phyloP scores from a whole-genome alignment of 345 rosid species.

The Corymbia maculata region DNA sequence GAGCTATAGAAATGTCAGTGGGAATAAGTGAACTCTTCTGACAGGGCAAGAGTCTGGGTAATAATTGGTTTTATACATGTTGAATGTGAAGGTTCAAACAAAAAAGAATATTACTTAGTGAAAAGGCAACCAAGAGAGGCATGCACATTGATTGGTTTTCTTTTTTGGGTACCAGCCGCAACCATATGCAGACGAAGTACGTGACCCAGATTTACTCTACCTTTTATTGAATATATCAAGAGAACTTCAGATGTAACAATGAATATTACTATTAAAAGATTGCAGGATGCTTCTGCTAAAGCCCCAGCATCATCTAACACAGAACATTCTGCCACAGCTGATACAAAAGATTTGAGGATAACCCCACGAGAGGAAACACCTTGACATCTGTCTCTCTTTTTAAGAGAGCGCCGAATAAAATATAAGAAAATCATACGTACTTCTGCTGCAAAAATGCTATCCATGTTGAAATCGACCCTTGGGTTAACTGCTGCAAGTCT shows the following conservation, averaged over 20 bases:
- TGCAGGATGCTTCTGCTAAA: too few species aligned
- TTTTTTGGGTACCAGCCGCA: background rate
- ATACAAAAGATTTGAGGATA: background rate
- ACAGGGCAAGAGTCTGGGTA: background rate
- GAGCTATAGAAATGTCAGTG: background rate
- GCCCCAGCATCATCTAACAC: background rate
- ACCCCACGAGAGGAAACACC: background rate
- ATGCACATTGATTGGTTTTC: background rate
- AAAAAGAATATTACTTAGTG: background rate
- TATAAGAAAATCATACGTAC: constrained; percentile 29
- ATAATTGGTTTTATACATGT: background rate
- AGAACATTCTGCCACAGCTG: background rate
- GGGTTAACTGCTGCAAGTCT: constrained; percentile 91
- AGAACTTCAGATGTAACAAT: background rate
- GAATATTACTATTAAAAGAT: background rate
- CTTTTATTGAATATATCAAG: background rate
- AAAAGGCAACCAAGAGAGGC: background rate
- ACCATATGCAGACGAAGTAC: background rate
- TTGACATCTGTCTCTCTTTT: background rate
- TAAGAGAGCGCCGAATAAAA: background rate
- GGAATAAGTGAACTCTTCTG: background rate
- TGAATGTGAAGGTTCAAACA: background rate
- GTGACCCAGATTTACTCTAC: background rate
- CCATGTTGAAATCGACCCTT: constrained; percentile 69
- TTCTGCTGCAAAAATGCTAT: constrained; percentile 60